Evolutionary conservation across 2,329 filamentous ascomycete species (phyloP).

Genomic region (Coniella lustricola): DNA sequence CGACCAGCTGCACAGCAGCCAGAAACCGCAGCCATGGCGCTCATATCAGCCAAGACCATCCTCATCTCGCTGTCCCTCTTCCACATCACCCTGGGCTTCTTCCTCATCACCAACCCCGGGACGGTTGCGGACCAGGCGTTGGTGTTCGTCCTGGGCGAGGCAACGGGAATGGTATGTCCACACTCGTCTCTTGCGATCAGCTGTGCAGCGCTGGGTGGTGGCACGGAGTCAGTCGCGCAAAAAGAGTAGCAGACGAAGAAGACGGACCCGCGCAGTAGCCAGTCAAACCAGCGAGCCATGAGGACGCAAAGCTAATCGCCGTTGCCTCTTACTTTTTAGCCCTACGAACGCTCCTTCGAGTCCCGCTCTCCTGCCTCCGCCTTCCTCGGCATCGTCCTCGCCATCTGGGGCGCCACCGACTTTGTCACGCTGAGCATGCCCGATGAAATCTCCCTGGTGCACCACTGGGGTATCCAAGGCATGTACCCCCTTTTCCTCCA

Average conservation of each 20-base stretch:
- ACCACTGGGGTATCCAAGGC: slow-evolving; percentile 62
- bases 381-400: slow-evolving; percentile 63
- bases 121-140: slow-evolving; percentile 71
- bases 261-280: no score
- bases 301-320: neutral
- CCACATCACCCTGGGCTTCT: slow-evolving; percentile 76
- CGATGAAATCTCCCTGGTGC: slow-evolving; percentile 56
- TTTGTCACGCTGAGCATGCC: slow-evolving; percentile 59
- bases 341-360: slow-evolving; percentile 60
- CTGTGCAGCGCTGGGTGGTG: no score
- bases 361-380: slow-evolving; percentile 63
- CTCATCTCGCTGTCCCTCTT: slow-evolving; percentile 77
- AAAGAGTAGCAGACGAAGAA: no score
- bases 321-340: slow-evolving; percentile 33
- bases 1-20: no score
- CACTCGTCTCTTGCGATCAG: neutral
- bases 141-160: slow-evolving; percentile 74
- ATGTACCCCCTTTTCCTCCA: slow-evolving; percentile 57
- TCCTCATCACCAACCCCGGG: slow-evolving; percentile 69
- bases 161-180: slow-evolving; percentile 66
- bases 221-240: no score
- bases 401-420: slow-evolving; percentile 54
- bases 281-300: neutral
- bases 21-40: slow-evolving; percentile 53
- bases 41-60: slow-evolving; percentile 74